Percentiles rank a stretch among this genome's conserved stretches.
These are phyloP conservation scores for Brettanomyces anomalus DNA, from an alignment of 805 yeast species.

Conservation along the genomic window DNA sequence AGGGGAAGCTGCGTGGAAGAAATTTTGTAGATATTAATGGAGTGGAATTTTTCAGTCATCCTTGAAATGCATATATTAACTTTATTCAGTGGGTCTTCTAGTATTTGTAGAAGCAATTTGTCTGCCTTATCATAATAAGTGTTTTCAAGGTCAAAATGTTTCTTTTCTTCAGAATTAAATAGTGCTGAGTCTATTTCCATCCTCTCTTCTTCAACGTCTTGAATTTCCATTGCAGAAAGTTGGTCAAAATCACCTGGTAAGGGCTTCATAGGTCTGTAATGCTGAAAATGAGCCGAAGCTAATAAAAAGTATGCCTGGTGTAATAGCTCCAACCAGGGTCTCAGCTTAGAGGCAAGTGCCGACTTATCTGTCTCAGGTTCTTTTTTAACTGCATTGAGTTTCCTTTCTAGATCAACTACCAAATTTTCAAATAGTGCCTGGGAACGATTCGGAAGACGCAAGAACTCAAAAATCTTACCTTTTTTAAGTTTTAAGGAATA, in stretches of 20 bases:
- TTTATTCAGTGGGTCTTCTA: conserved; percentile 33
- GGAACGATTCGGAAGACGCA: conserved; percentile 43
- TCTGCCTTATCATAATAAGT: conserved; percentile 56
- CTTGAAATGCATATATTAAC: conserved; percentile 23
- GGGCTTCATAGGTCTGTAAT: conserved; percentile 28
- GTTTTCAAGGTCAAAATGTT: conserved; percentile 39
- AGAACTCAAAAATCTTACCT: conserved; percentile 64
- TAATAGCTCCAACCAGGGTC: conserved; percentile 48
- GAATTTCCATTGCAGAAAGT: conserved; percentile 16
- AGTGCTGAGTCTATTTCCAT: conserved; percentile 16
- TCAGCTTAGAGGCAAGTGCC: conserved; percentile 20
- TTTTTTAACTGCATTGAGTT: conserved; percentile 6
- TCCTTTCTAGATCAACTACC: conserved; percentile 23
- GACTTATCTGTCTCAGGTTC: background rate
- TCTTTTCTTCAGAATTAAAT: conserved; percentile 14
- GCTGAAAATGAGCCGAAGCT: conserved; percentile 65
- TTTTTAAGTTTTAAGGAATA: conserved; percentile 39
- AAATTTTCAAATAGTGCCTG: conserved; percentile 35
- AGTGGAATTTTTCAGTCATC: conserved; percentile 13
- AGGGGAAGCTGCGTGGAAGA: background rate
- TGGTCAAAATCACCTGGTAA: conserved; percentile 25
- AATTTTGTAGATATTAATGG: conserved; percentile 4
- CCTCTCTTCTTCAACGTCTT: conserved; percentile 14
- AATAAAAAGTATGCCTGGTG: conserved; percentile 75
- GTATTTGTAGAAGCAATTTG: conserved; percentile 39